These are phyloP conservation scores for Hysterium pulicare DNA, from an alignment of 2,329 filamentous ascomycete species.

Conservation along the genomic window DNA sequence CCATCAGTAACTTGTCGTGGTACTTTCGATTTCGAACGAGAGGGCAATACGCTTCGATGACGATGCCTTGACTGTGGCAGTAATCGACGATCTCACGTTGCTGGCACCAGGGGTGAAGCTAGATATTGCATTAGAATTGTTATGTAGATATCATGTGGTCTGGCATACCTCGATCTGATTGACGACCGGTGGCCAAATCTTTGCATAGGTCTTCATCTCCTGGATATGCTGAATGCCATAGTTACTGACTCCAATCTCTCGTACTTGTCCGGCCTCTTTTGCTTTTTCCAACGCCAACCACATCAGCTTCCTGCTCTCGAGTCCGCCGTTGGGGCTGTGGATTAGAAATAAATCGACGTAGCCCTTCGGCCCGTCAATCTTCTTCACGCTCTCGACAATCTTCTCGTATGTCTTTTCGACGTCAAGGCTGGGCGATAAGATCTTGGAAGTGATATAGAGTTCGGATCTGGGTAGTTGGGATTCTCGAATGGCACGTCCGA, in stretches of 20 bases:
- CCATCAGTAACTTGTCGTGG: constrained; percentile 62
- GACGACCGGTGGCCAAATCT: constrained; percentile 65
- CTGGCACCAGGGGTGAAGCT: constrained; percentile 72
- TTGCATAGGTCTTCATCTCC: constrained; percentile 64
- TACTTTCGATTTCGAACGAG: constrained; percentile 69
- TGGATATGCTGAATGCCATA: constrained; percentile 66
- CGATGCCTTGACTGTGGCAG: constrained; percentile 57
- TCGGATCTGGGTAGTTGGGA: constrained; percentile 56
- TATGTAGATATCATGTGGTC: not conserved
- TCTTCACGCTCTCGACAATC: constrained; percentile 60
- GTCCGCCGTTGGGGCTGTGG: constrained; percentile 59
- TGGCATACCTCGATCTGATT: constrained; percentile 68
- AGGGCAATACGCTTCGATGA: constrained; percentile 63
- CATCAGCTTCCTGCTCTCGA: constrained; percentile 55
- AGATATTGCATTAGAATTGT: constrained; percentile 1
- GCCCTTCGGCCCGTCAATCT: constrained; percentile 54
- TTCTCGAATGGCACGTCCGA: constrained; percentile 60
- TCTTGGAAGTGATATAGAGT: constrained; percentile 70
- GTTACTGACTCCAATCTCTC: constrained; percentile 70
- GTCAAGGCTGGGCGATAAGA: constrained; percentile 53
- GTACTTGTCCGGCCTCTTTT: constrained; percentile 57
- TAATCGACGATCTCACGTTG: constrained; percentile 58
- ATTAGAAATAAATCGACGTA: constrained; percentile 72
- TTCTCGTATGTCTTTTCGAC: constrained; percentile 59
- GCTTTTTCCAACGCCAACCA: constrained; percentile 66